Evolutionary conservation across 169 alveolate species (phyloP), one percentile per base, ranked within the genome.

Genomic region (Plasmodium fragile): DNA sequence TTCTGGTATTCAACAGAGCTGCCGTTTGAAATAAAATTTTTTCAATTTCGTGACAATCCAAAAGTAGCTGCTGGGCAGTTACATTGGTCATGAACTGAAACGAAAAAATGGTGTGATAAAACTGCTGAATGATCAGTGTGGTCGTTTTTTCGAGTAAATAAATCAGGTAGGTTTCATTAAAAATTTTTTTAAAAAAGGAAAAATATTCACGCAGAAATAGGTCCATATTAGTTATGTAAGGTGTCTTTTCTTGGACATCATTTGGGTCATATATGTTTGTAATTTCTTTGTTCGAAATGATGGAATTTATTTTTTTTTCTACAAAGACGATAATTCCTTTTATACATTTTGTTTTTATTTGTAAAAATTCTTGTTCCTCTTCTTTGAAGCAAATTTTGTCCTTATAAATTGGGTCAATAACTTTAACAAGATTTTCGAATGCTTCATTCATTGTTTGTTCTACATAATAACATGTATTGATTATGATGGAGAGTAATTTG

Each of bases 81-180:
- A 83, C 65, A 79, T 96, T 94, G 13, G 96, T 81, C 59, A 92
- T 94, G 69, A 39, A 81, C 11, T 52, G 91, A 65, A 95, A 81
- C n/a, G 97, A 92, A 75, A 96, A 94, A 7, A 96, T 90, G 55
- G 89, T 81, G 36, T 95, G 90, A 92, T 93, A 93, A 55, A 96
- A 92, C 75, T 79, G 95, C 30, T 93, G 82, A 93, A 96, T 82
- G 72, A 93, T 95, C 18, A 91, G 69, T 16, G 97, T 59, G 11
- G 96, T 83, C 11, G 93, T 94, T 91, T 96, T 96, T 92, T 96
- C 96, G 65, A 95, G 90, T 53, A 96, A 81, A 89, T 95, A 95
- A 59, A 81, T 92, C 73, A 95, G 84, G 85, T 93, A 93, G 18
- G 94, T 91, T n/a, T 91, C 92, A 16, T 71, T 81, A 30, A 81